A percentile compares a stretch with the other conserved stretches of the same genome.
phyloP scores from a whole-genome alignment of 495 filamentous ascomycete genomes.

The Penicillium cinerascens region DNA sequence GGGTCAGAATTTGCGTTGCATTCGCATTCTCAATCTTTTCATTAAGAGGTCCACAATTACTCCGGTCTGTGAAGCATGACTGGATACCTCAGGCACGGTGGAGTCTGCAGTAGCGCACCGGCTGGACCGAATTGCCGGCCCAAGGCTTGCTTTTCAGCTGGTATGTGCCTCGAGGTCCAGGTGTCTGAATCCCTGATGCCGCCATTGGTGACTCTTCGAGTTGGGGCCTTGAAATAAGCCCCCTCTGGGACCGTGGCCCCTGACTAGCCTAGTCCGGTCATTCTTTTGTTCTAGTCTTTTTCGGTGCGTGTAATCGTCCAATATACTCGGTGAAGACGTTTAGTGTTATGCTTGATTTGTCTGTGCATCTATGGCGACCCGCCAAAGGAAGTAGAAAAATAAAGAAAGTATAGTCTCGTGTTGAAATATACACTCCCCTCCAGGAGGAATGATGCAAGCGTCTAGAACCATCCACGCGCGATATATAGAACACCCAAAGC shows the following conservation, averaged over 20 bases:
- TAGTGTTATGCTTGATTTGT: slow-evolving; percentile 1
- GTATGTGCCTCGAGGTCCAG: slow-evolving; percentile 24
- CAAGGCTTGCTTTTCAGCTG: slow-evolving; percentile 23
- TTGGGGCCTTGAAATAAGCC: neutral
- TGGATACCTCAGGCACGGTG: slow-evolving; percentile 8
- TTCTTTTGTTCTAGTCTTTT: neutral
- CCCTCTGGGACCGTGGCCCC: neutral
- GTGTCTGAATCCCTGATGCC: slow-evolving; percentile 16
- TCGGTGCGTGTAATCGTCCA: neutral
- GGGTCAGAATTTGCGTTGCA: neutral
- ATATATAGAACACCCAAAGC: slow-evolving; percentile 3
- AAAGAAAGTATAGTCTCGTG: neutral
- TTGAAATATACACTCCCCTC: neutral
- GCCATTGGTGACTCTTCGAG: neutral
- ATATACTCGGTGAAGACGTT: slow-evolving; percentile 1
- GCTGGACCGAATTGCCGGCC: no score
- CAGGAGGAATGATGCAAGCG: slow-evolving; percentile 7
- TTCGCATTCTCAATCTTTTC: no score
- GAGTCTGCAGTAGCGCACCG: neutral
- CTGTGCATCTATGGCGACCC: no score
- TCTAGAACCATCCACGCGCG: neutral
- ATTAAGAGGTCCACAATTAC: no score
- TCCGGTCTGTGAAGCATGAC: neutral
- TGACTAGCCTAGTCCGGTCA: neutral
- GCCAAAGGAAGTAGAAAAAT: neutral